Base-by-base conservation (phyloP, 495 filamentous ascomycete genomes). In the Platismatia glauca region DNA sequence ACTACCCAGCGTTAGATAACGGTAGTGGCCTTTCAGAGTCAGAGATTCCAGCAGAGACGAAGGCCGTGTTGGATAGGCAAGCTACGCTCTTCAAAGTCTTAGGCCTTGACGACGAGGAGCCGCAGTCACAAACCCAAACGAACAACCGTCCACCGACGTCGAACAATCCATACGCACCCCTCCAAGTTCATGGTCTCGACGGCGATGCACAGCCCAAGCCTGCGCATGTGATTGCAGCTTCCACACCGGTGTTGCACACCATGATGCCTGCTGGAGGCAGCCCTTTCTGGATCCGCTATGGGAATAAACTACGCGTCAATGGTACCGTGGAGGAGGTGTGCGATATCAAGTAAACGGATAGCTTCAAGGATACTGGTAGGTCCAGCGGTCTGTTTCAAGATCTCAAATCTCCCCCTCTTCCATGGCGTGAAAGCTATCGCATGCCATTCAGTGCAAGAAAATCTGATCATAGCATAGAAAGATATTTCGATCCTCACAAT, bases 271-370 rank as follows among this genome's bases (percentile, higher is more conserved):
- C 71, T 8, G 76, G 75, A 57, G 75, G 70, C 3, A 75, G 72
- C 24, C 65, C 69, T 15, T 88, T 89, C 70, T 91, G 88, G 88
- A 63, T 72, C 18, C 66, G 71, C 8, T 88, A 84, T 70, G 77
- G 77, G 13, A 91, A 91, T 67, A 82, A 77, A 60, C 67, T 90
- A 67, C 77, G 87, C 20, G 81, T 87, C 6, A 87, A 86, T 74
- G 85, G 84, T 5, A 86, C 82, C 5, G 67, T 79, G 29, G 85
- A 88, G 72, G 75, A 74, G 15, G 71, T 86, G 20, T 83, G 77
- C 59, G 66, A 71, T 29, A 68, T 72, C 77, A 66, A 66, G 33
- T 64, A 38, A 66, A 50, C 16, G 22, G 20, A 43, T 4, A 27
- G 12, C 4, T 34, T 29, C 20, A 7, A 18, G 34, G 8, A n/a